Base-by-base conservation (phyloP, 768 basidiomycete genomes). In the Tricholoma hemisulphureum region DNA sequence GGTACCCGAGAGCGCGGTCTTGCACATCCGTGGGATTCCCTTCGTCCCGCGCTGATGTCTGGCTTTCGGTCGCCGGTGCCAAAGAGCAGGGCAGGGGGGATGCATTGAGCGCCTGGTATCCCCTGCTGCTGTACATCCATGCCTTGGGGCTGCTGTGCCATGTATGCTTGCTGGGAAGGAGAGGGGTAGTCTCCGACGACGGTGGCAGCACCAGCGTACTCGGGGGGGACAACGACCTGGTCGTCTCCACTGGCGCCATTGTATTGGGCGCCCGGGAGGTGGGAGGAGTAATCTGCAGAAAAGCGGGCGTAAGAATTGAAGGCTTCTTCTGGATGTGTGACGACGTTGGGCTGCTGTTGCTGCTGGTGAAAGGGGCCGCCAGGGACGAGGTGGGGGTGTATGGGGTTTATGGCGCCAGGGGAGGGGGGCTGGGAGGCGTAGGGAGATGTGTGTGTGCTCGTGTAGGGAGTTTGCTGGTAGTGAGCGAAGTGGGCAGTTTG, bases 301-400 rank as follows among this genome's bases (percentile, higher is more conserved):
- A 88, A 89, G 41, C 84, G 83, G 13, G 86, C 84, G 61, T 88
- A 89, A 1, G 83, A 68, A 65, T 87, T 88, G 74, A 89, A 89
- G 1, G 83, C 83, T 1, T 87, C 85, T 60, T 81, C 76, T 13
- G 75, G 74, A 51, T 72, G 34, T 67, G 75, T 28, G 71, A 77
- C 50, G 60, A 73, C 54, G 67, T 69, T 23, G 64, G 9, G 68
- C 29, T 41, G 51, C 32, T 55, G n/a, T 37, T 50, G 2, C 54
- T 18, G 14, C 51, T 48, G 28, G 37, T 54, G 45, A 55, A 63
- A 51, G 56, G 66, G 39, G 62, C 58, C 14, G 18, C 58, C 56
- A 34, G 55, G 39, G 24, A 23, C 50, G 41, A 48, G 39, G 26
- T 56, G 58, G n/a, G 56, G 28, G 32, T 52, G 57, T 7, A 55